Evolutionary conservation across 179 eudicot genomes (phyloP).

Genomic region (Sideroxylon spinosum): DNA sequence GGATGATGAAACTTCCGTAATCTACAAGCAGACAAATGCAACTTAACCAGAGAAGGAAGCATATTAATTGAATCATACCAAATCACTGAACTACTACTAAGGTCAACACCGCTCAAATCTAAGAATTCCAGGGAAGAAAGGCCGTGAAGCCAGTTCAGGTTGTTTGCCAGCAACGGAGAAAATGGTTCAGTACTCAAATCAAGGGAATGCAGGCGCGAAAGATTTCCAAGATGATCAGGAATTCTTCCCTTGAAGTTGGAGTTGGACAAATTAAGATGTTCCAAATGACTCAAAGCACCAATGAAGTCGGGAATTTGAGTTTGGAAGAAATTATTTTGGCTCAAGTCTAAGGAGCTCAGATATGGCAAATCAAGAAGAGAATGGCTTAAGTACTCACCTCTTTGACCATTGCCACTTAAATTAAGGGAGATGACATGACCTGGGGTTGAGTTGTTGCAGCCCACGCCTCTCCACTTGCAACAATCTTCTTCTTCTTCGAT

Average conservation of each 20-base stretch:
- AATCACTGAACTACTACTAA: too few species aligned
- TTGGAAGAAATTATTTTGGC: neutral
- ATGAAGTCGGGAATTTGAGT: neutral
- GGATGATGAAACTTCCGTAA: neutral
- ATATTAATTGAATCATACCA: too few species aligned
- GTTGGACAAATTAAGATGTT: neutral
- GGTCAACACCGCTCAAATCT: too few species aligned
- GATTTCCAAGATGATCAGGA: constrained; percentile 4
- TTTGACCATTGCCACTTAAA: neutral
- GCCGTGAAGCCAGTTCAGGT: neutral
- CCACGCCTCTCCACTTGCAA: constrained; percentile 5
- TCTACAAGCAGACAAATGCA: neutral
- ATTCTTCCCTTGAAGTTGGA: constrained; percentile 2
- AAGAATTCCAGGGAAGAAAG: neutral
- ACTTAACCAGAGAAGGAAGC: neutral
- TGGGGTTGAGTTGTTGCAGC: neutral
- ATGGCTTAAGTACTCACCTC: neutral
- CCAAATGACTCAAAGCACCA: neutral
- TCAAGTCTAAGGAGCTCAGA: constrained; percentile 1
- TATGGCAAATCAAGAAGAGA: constrained; percentile 10
- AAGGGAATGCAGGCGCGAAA: neutral
- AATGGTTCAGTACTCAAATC: neutral
- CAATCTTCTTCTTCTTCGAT: neutral
- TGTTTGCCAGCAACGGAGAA: neutral
- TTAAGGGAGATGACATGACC: neutral